A percentile compares a stretch with the other conserved stretches of the same genome.
These are phyloP conservation scores for Paecilomyces niveus DNA, from an alignment of 2,329 filamentous ascomycete genomes.

Conservation along the genomic window DNA sequence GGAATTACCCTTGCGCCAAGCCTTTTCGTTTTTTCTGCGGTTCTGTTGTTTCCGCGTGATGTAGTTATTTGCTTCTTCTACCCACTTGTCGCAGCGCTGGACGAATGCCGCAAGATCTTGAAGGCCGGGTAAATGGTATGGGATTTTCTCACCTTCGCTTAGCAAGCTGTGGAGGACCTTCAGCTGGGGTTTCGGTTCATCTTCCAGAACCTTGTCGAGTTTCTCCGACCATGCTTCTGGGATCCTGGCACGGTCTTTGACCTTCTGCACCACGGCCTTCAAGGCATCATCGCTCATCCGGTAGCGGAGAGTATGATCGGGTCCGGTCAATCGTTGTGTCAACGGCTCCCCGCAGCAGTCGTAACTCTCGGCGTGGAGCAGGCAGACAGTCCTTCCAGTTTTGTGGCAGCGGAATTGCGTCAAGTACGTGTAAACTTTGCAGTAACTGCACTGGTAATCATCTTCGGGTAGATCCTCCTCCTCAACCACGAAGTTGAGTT, in stretches of 20 bases:
- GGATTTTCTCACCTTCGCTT: constrained; percentile 92
- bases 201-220: constrained; percentile 74
- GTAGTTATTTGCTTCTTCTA: constrained; percentile 93
- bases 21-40: constrained; percentile 87
- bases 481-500: constrained; percentile 57
- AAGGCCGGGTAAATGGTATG: constrained; percentile 77
- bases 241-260: constrained; percentile 76
- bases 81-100: constrained; percentile 94
- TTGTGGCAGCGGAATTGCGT: constrained; percentile 82
- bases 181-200: constrained; percentile 75
- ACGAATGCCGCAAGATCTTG: constrained; percentile 81
- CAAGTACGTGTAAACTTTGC: constrained; percentile 86
- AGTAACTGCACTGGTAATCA: constrained; percentile 84
- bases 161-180: constrained; percentile 78
- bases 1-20: constrained; percentile 63
- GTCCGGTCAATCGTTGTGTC: constrained; percentile 59
- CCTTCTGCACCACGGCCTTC: constrained; percentile 59
- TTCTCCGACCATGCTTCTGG: constrained; percentile 90
- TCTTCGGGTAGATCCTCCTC: constrained; percentile 78
- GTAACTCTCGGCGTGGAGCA: constrained; percentile 71
- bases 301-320: constrained; percentile 68
- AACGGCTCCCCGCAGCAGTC: constrained; percentile 70
- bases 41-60: constrained; percentile 97
- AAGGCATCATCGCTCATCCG: constrained; percentile 70
- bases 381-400: constrained; percentile 73